A percentile compares a stretch with the other conserved stretches of the same genome.
Conservation (phyloP, 768 basidiomycete genomes). For the Trichaptum fuscoviolaceum region DNA sequence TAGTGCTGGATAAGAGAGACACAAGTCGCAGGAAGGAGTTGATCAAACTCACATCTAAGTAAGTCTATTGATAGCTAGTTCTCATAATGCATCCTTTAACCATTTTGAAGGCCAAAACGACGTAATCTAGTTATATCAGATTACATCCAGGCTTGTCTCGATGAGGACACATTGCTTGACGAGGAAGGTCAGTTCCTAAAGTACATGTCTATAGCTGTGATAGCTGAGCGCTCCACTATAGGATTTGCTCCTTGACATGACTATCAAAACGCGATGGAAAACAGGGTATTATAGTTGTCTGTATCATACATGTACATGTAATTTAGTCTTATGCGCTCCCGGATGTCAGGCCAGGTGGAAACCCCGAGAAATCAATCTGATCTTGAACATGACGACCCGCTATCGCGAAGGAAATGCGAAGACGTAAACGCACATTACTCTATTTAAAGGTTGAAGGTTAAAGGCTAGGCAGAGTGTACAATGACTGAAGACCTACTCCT, state of each 20-base stretch:
- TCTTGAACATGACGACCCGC: conserved; percentile 75
- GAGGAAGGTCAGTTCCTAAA: conserved; percentile 62
- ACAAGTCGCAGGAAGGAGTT: conserved; percentile 65
- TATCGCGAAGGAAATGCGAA: conserved; percentile 77
- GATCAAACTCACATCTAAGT: conserved; percentile 70
- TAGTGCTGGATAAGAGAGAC: conserved; percentile 81
- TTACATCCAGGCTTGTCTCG: conserved; percentile 72
- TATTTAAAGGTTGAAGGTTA: conserved; percentile 25
- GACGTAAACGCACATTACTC: conserved; percentile 78
- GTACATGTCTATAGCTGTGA: not conserved
- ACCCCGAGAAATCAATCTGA: conserved; percentile 90
- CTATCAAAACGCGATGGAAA: not conserved
- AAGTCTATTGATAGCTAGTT: conserved; percentile 19
- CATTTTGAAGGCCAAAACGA: conserved; percentile 60
- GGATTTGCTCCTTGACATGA: conserved; percentile 3
- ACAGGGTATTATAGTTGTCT: not conserved
- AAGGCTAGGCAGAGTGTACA: not conserved
- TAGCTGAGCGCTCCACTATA: not conserved
- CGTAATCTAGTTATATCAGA: conserved; percentile 74
- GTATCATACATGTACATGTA: not conserved
- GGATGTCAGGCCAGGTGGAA: conserved; percentile 71
- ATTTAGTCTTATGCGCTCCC: conserved; percentile 15
- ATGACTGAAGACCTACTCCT: conserved; percentile 54
- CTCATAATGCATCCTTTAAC: not conserved
- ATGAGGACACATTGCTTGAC: conserved; percentile 78